Percentiles rank a stretch among this genome's conserved stretches.
phyloP scores from a whole-genome alignment of 2,329 filamentous ascomycete species.

The Thelonectria rubi region DNA sequence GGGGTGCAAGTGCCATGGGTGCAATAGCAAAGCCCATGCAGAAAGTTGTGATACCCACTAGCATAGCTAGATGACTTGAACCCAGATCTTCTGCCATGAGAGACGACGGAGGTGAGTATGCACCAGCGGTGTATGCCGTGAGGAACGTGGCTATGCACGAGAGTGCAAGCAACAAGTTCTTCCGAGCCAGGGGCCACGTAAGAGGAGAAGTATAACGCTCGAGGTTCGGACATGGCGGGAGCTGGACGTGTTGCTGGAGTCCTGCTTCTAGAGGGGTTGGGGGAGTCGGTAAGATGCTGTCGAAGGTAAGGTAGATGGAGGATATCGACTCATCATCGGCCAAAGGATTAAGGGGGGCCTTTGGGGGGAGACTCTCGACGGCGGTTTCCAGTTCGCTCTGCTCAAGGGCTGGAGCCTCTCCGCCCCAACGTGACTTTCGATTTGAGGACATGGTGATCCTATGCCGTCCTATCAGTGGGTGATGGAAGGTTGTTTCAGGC shows the following conservation, averaged over 20 bases:
- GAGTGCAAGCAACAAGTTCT: constrained; percentile 75
- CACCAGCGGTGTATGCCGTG: constrained; percentile 82
- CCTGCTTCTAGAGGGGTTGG: constrained; percentile 32
- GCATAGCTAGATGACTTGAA: constrained; percentile 71
- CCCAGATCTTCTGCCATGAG: constrained; percentile 74
- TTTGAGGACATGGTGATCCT: constrained; percentile 27
- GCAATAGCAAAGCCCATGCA: constrained; percentile 82
- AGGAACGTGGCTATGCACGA: constrained; percentile 80
- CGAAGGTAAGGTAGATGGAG: constrained; percentile 54
- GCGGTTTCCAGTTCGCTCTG: constrained; percentile 34
- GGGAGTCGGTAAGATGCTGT: constrained; percentile 48
- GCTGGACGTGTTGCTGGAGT: constrained; percentile 41
- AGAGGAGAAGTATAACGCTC: constrained; percentile 75
- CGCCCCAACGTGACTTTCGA: constrained; percentile 14
- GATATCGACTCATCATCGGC: constrained; percentile 45
- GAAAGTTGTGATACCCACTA: constrained; percentile 82
- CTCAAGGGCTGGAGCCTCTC: constrained; percentile 16
- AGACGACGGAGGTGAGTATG: constrained; percentile 75
- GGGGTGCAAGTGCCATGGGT: constrained; percentile 88
- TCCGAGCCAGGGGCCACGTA: constrained; percentile 74
- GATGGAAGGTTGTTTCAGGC: background rate
- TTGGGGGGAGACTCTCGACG: constrained; percentile 21
- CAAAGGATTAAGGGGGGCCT: constrained; percentile 16
- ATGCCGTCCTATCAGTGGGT: background rate
- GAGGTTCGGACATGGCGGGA: constrained; percentile 71